phyloP scores from a whole-genome alignment of 257 asterid genomes.

The Solanum lignicaule region DNA sequence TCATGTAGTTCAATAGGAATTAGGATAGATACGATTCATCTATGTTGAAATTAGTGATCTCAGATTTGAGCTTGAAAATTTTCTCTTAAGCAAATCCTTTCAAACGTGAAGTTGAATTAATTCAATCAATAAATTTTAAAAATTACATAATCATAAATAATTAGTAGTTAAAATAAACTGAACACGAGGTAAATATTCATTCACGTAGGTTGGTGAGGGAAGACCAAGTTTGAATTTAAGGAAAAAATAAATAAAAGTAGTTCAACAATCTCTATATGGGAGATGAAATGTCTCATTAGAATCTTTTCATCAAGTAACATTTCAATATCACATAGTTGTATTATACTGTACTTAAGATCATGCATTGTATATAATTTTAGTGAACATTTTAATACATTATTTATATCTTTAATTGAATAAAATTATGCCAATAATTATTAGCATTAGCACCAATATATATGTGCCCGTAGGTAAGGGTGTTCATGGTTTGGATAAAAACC shows the following conservation, averaged over 20 bases:
- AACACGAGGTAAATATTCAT: not conserved
- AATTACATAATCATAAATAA: not conserved
- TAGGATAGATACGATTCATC: not conserved
- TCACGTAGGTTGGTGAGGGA: not conserved
- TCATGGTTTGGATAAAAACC: no score
- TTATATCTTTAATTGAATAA: no score
- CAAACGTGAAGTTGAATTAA: not conserved
- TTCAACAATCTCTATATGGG: not conserved
- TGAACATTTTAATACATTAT: not conserved
- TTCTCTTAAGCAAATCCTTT: not conserved
- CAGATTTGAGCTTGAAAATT: not conserved
- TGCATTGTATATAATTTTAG: not conserved
- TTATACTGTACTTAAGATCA: not conserved
- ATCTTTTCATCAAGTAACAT: not conserved
- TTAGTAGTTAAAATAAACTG: not conserved
- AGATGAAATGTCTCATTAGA: not conserved
- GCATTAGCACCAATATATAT: not conserved
- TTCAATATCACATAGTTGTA: not conserved
- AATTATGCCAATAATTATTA: not conserved
- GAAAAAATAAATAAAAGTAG: not conserved
- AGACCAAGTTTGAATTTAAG: not conserved
- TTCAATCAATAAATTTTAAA: not conserved
- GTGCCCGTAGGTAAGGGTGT: no score
- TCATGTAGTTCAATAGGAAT: no score
- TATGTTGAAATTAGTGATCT: not conserved